Evolutionary conservation across 2,329 filamentous ascomycete species (phyloP).

Genomic region (Aphanocladium album): DNA sequence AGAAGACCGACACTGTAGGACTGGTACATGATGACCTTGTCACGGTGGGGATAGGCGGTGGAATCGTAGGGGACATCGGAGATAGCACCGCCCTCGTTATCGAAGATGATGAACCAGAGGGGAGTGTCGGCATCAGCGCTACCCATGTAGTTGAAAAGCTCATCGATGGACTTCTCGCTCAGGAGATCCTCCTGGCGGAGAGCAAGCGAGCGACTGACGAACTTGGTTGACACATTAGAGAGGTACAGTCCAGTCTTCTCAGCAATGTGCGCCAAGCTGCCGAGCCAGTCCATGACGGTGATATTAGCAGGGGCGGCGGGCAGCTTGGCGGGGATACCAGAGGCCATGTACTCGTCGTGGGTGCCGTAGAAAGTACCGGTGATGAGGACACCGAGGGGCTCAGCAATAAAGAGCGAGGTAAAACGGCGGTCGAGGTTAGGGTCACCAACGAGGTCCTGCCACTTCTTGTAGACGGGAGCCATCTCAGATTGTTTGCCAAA

Average conservation of each 20-base stretch:
- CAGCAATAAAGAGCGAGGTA: constrained; percentile 50
- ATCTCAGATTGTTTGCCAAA: constrained; percentile 44
- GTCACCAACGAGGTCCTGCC: constrained; percentile 54
- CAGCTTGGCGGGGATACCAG: constrained; percentile 44
- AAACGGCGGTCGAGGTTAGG: constrained; percentile 54
- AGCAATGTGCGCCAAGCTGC: constrained; percentile 48
- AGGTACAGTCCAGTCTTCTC: constrained; percentile 44
- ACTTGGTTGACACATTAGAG: constrained; percentile 43
- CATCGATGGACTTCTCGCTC: constrained; percentile 36
- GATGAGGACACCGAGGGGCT: constrained; percentile 50
- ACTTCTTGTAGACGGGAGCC: constrained; percentile 46
- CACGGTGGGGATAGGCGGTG: constrained; percentile 59
- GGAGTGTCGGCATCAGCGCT: constrained; percentile 43
- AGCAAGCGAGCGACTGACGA: constrained; percentile 54
- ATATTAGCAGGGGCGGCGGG: constrained; percentile 39
- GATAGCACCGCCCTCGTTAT: constrained; percentile 55
- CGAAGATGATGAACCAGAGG: constrained; percentile 59
- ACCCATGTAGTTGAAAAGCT: constrained; percentile 52
- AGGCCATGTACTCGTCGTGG: constrained; percentile 47
- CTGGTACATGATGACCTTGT: constrained; percentile 60
- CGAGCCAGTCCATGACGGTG: constrained; percentile 59
- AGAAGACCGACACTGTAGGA: constrained; percentile 52
- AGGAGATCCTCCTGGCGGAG: constrained; percentile 47
- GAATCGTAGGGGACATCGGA: constrained; percentile 49
- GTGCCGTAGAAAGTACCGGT: constrained; percentile 59